Percentiles rank a stretch among this genome's conserved stretches.
Evolutionary conservation across 495 filamentous ascomycete genomes (phyloP).

Genomic region (Cercophora newfieldiana): DNA sequence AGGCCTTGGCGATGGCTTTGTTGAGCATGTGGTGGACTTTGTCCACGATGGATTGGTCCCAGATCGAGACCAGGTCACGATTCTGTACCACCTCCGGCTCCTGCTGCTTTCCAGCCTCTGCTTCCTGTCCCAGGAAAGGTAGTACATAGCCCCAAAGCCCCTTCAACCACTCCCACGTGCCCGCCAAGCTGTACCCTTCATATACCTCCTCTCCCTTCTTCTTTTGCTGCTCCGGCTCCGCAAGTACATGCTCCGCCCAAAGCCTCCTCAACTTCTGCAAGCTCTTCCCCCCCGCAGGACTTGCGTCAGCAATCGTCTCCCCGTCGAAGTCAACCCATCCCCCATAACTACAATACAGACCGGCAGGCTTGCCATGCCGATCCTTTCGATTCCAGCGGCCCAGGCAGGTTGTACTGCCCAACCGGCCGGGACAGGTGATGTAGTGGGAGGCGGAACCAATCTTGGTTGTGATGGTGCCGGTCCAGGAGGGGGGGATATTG

Average conservation of each 20-base stretch:
- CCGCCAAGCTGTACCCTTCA: too few species aligned
- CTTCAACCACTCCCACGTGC: too few species aligned
- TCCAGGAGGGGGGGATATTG: background rate
- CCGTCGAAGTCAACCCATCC: background rate
- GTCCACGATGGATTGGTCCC: slow-evolving; percentile 1
- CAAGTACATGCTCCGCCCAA: slow-evolving; percentile 2
- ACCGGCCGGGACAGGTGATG: slow-evolving; percentile 2
- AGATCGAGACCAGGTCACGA: background rate
- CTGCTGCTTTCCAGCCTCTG: too few species aligned
- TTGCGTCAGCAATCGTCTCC: background rate
- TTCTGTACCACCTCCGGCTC: too few species aligned
- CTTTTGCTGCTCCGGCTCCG: background rate
- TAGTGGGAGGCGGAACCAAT: slow-evolving; percentile 1
- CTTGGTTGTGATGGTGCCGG: slow-evolving; percentile 2
- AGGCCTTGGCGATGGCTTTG: background rate
- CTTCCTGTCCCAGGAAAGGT: too few species aligned
- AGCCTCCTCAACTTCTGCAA: background rate
- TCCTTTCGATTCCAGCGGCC: background rate
- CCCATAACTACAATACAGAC: background rate
- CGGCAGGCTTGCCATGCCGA: background rate
- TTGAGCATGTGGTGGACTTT: background rate
- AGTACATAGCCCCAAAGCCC: too few species aligned
- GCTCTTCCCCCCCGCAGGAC: background rate
- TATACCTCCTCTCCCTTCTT: background rate
- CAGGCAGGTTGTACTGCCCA: background rate